Conservation (phyloP, 2,329 filamentous ascomycete genomes). For the Tolypocladium album region DNA sequence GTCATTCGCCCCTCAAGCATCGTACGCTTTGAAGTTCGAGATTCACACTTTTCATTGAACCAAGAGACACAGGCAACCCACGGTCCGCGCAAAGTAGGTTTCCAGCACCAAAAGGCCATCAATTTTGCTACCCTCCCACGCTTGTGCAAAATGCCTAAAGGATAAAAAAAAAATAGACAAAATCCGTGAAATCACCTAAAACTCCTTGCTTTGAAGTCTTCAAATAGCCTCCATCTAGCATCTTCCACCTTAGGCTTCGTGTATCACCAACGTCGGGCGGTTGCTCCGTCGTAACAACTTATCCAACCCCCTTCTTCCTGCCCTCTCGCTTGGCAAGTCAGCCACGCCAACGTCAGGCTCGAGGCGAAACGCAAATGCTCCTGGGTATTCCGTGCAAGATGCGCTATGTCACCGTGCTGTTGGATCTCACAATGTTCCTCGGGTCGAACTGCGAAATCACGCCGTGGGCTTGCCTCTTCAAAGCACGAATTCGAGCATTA, state of each 20-base stretch:
- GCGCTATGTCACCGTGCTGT: neutral
- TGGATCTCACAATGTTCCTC: neutral
- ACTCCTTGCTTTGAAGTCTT: neutral
- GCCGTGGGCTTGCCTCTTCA: neutral
- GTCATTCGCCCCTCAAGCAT: no score
- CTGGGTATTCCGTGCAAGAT: neutral
- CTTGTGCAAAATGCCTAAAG: neutral
- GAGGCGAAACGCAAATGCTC: neutral
- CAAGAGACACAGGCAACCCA: neutral
- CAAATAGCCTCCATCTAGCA: neutral
- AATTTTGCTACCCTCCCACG: neutral
- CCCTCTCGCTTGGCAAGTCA: neutral
- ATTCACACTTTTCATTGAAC: neutral
- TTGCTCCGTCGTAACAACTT: neutral
- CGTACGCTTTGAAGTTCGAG: no score
- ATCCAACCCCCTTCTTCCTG: neutral
- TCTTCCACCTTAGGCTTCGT: neutral
- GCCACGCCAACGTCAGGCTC: neutral
- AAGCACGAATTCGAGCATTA: neutral
- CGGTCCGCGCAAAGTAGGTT: neutral
- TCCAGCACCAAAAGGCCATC: neutral
- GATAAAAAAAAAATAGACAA: neutral
- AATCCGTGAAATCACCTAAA: neutral
- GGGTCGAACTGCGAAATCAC: neutral
- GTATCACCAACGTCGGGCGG: neutral